phyloP scores from a whole-genome alignment of 805 yeast species.

The Ogataea pignaliae region DNA sequence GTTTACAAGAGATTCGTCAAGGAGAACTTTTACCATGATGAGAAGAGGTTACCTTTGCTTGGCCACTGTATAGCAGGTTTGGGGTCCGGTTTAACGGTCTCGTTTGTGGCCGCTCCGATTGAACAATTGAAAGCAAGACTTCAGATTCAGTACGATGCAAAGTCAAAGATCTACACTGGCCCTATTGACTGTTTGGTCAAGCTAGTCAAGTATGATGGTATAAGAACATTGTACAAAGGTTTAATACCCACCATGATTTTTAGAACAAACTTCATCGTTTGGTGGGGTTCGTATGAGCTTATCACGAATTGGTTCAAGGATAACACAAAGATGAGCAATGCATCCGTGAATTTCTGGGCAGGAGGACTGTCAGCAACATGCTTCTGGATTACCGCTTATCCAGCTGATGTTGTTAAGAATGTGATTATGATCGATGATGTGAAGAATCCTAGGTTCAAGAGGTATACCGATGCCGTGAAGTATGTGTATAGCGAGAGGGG shows the following conservation, averaged over 20 bases:
- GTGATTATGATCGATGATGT: conserved; percentile 78
- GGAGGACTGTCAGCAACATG: conserved; percentile 86
- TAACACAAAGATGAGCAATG: conserved; percentile 59
- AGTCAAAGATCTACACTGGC: conserved; percentile 61
- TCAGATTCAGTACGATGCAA: conserved; percentile 85
- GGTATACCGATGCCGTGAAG: conserved; percentile 68
- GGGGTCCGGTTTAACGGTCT: conserved; percentile 91
- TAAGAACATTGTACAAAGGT: conserved; percentile 75
- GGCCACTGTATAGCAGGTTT: conserved; percentile 73
- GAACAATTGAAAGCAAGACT: conserved; percentile 85
- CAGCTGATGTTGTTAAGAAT: conserved; percentile 84
- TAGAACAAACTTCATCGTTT: conserved; percentile 78
- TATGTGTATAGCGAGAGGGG: conserved; percentile 65
- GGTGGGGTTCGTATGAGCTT: conserved; percentile 93
- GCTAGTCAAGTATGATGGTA: conserved; percentile 55
- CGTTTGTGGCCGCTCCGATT: conserved; percentile 93
- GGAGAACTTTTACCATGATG: conserved; percentile 57
- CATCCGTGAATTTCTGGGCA: conserved; percentile 83
- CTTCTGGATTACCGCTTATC: conserved; percentile 88
- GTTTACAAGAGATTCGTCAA: conserved; percentile 67
- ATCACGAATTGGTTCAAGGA: conserved; percentile 64
- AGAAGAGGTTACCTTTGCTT: conserved; percentile 58
- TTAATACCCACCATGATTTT: conserved; percentile 82
- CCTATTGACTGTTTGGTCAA: conserved; percentile 73
- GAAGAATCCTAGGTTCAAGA: conserved; percentile 61